A percentile compares a stretch with the other conserved stretches of the same genome.
Conservation (phyloP, 2,329 filamentous ascomycete genomes). For the Escovopsis weberi region DNA sequence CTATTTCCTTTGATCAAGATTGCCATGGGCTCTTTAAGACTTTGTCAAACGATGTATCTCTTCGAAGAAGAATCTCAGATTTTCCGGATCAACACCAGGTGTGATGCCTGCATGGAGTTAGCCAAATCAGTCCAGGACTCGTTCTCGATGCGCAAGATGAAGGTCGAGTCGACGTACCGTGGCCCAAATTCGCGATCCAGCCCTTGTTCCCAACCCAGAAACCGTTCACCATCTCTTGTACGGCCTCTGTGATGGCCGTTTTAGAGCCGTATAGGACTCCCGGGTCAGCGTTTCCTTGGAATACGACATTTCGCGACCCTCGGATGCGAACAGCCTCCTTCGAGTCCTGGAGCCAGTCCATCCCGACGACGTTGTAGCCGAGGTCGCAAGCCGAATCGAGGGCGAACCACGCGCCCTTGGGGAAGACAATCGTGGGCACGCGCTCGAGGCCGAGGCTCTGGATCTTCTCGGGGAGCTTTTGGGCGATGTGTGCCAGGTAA, state of each 20-base stretch:
- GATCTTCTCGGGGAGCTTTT: constrained; percentile 61
- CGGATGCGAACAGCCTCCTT: constrained; percentile 70
- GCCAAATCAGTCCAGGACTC: neutral
- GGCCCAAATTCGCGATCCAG: constrained; percentile 94
- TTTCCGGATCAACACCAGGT: constrained; percentile 83
- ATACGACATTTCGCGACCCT: constrained; percentile 55
- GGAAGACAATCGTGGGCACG: constrained; percentile 96
- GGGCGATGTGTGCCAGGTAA: constrained; percentile 71
- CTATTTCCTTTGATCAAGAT: neutral
- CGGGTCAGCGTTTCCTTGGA: constrained; percentile 94
- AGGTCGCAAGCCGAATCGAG: constrained; percentile 75
- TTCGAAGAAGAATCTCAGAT: constrained; percentile 85
- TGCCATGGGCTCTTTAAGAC: constrained; percentile 6
- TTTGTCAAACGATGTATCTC: constrained; percentile 67
- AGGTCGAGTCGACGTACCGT: constrained; percentile 45
- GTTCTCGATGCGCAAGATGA: too few relatives aligned
- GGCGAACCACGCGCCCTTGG: constrained; percentile 94
- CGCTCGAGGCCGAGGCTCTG: constrained; percentile 58
- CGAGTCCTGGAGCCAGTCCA: constrained; percentile 91
- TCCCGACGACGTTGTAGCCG: constrained; percentile 83
- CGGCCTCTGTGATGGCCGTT: constrained; percentile 65
- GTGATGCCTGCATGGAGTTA: constrained; percentile 55
- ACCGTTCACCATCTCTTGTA: constrained; percentile 75
- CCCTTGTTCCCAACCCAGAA: constrained; percentile 71
- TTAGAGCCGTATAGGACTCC: constrained; percentile 79